Percentiles rank a stretch among this genome's conserved stretches.
These are phyloP conservation scores for Mrakiaceae sp. DNA, from an alignment of 1,284 basidiomycete species.

Conservation along the genomic window DNA sequence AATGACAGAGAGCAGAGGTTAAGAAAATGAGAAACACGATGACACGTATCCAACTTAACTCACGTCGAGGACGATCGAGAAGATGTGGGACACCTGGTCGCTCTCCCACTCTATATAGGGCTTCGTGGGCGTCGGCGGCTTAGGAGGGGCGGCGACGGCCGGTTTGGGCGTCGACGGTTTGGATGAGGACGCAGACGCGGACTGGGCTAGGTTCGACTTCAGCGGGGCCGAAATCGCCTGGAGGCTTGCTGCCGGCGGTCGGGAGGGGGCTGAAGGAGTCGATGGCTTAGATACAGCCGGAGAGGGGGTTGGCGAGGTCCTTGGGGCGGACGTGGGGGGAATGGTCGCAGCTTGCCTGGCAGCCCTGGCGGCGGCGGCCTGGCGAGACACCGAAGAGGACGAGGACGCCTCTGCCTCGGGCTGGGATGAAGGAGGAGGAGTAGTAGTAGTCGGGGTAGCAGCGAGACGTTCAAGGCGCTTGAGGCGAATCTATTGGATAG, in stretches of 20 bases:
- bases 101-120: constrained; percentile 65
- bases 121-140: constrained; percentile 32
- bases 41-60: constrained; percentile 24
- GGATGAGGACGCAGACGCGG: constrained; percentile 15
- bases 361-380: constrained; percentile 3
- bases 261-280: constrained; percentile 3
- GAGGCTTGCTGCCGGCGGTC: not conserved
- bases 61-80: constrained; percentile 72
- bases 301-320: not conserved
- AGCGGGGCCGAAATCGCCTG: not conserved
- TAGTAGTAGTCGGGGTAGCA: constrained; percentile 5
- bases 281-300: constrained; percentile 7
- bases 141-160: constrained; percentile 20
- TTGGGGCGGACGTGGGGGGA: not conserved
- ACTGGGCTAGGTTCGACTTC: constrained; percentile 6
- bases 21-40: constrained; percentile 5
- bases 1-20: not conserved
- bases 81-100: constrained; percentile 51
- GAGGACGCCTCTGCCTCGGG: constrained; percentile 2
- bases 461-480: constrained; percentile 71
- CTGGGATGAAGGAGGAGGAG: constrained; percentile 2
- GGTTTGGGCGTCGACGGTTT: constrained; percentile 25
- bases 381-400: constrained; percentile 4
- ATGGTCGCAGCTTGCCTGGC: not conserved
- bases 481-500: constrained; percentile 55